These are phyloP conservation scores for Nevesoporus exiguus DNA, from an alignment of 768 basidiomycete genomes.

Conservation along the genomic window DNA sequence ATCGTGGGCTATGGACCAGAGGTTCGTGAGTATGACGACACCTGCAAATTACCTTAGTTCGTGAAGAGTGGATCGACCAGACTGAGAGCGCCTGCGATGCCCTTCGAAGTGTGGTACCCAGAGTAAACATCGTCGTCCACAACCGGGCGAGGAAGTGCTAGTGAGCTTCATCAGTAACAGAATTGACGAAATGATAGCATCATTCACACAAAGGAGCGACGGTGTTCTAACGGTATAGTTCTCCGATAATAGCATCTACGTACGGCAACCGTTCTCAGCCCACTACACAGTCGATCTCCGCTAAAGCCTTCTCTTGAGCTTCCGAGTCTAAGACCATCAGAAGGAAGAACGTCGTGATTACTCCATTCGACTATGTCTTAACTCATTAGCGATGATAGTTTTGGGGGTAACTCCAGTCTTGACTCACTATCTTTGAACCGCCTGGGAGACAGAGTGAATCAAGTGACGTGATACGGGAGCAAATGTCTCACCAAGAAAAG, in stretches of 20 bases:
- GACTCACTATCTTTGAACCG: too few relatives aligned
- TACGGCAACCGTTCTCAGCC: neutral
- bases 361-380: too few relatives aligned
- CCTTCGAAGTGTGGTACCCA: neutral
- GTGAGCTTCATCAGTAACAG: neutral
- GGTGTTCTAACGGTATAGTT: constrained; percentile 1
- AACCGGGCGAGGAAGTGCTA: neutral
- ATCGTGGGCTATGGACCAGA: neutral
- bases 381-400: too few relatives aligned
- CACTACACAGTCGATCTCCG: constrained; percentile 6
- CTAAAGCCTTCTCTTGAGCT: constrained; percentile 12
- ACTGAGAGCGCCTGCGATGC: neutral
- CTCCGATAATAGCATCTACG: neutral
- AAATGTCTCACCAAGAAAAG: too few relatives aligned
- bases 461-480: too few relatives aligned
- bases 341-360: constrained; percentile 6
- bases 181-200: neutral
- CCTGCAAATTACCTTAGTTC: neutral
- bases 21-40: neutral
- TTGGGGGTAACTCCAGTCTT: too few relatives aligned
- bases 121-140: neutral
- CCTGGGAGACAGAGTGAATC: too few relatives aligned
- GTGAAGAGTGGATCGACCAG: too few relatives aligned
- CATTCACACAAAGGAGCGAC: constrained; percentile 8
- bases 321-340: constrained; percentile 6